Conservation (phyloP, 2,329 filamentous ascomycete genomes). For the Botrytis porri region DNA sequence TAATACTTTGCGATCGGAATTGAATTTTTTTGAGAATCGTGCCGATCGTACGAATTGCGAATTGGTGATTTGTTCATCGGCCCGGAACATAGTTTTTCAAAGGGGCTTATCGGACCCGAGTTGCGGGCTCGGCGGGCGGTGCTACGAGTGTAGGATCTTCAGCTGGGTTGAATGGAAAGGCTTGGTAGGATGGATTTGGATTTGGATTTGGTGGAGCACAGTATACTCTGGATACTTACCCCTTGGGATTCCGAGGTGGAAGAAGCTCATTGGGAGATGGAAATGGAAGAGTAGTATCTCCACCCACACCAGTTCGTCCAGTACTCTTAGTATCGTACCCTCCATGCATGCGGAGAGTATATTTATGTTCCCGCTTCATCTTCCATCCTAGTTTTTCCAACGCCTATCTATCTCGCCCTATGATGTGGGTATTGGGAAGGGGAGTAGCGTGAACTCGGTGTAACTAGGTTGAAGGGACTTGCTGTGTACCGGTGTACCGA, state of each 20-base stretch:
- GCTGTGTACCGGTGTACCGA: not conserved
- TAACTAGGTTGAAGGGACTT: not conserved
- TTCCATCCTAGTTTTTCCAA: not conserved
- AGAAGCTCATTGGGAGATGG: not conserved
- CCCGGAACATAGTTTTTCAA: not conserved
- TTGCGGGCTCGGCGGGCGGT: not conserved
- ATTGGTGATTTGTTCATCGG: not conserved
- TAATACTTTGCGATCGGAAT: not conserved
- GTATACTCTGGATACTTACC: not conserved
- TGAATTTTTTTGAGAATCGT: not conserved
- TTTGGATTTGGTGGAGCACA: not conserved
- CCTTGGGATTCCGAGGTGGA: not conserved
- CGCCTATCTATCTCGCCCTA: not conserved
- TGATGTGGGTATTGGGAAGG: not conserved
- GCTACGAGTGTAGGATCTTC: not conserved
- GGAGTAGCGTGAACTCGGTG: not conserved
- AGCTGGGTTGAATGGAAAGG: not conserved
- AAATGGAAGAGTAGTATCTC: not conserved
- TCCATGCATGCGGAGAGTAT: not conserved
- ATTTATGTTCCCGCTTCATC: not conserved
- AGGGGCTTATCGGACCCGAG: slow-evolving; percentile 5
- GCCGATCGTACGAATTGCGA: not conserved
- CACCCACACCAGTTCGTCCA: not conserved
- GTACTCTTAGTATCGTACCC: not conserved
- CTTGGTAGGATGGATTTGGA: not conserved